Percentiles rank a stretch among this genome's conserved stretches.
Conservation (phyloP, 805 yeast species). For the Kluyveromyces aestuarii region DNA sequence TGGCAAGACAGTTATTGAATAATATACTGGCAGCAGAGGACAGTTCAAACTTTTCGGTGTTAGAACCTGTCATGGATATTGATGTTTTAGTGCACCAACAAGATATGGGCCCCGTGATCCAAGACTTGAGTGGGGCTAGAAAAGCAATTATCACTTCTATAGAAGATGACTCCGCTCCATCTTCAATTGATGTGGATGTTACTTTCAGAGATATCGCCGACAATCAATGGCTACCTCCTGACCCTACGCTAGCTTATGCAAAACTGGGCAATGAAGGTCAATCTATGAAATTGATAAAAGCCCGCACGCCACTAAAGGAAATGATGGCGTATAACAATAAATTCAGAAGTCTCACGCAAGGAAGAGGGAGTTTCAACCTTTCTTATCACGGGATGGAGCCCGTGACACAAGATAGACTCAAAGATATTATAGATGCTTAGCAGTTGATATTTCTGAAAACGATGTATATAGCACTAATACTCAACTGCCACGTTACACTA, state of each 20-base stretch:
- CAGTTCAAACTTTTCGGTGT: slow-evolving; percentile 36
- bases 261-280: slow-evolving; percentile 9
- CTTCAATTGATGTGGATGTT: slow-evolving; percentile 25
- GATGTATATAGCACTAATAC: not conserved
- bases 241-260: slow-evolving; percentile 38
- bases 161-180: slow-evolving; percentile 43
- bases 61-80: slow-evolving; percentile 87
- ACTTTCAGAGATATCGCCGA: slow-evolving; percentile 53
- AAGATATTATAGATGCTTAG: slow-evolving; percentile 24
- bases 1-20: slow-evolving; percentile 37
- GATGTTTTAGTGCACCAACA: slow-evolving; percentile 57
- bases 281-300: slow-evolving; percentile 46
- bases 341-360: slow-evolving; percentile 78
- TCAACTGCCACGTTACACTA: not conserved
- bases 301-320: slow-evolving; percentile 75
- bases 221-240: slow-evolving; percentile 64
- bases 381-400: slow-evolving; percentile 63
- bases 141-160: slow-evolving; percentile 66
- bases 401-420: slow-evolving; percentile 45
- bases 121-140: slow-evolving; percentile 72
- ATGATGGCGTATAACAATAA: slow-evolving; percentile 84
- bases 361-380: slow-evolving; percentile 81
- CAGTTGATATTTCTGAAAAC: not conserved
- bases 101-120: slow-evolving; percentile 73
- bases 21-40: slow-evolving; percentile 27